Conservation (phyloP, 148 eudicot genomes). For the Rhododendron henanense region DNA sequence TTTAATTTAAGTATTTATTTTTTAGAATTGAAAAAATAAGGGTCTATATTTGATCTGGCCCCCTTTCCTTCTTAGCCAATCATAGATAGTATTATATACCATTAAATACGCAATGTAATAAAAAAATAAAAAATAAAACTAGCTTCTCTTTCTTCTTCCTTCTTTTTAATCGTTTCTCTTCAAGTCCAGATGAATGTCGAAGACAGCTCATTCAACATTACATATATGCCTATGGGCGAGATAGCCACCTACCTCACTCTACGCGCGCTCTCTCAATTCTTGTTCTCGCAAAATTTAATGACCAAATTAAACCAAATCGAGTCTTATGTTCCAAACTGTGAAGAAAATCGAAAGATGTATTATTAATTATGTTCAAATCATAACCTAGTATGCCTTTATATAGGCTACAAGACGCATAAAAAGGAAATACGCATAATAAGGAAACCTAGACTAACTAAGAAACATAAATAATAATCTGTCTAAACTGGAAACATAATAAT, state of each 20-base stretch:
- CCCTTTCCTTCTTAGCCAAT: background rate
- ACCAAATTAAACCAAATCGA: no score
- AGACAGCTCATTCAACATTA: background rate
- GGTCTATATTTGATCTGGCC: background rate
- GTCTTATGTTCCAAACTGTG: background rate
- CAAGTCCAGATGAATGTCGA: background rate
- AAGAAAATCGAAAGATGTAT: no score
- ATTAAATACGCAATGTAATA: background rate
- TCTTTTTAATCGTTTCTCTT: background rate
- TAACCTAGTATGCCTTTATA: no score
- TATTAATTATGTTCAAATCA: no score
- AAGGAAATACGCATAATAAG: no score
- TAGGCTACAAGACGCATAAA: no score
- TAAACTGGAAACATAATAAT: no score
- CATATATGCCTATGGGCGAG: background rate
- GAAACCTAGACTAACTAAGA: no score
- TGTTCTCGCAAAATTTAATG: background rate
- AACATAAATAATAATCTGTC: no score
- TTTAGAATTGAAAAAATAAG: background rate
- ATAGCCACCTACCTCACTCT: background rate
- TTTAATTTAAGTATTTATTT: background rate
- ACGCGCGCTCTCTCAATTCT: background rate
- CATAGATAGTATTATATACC: background rate
- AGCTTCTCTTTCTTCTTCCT: background rate
- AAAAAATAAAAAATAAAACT: background rate